Evolutionary conservation across 345 rosid genomes (phyloP).

Genomic region (Fremontodendron californicum): DNA sequence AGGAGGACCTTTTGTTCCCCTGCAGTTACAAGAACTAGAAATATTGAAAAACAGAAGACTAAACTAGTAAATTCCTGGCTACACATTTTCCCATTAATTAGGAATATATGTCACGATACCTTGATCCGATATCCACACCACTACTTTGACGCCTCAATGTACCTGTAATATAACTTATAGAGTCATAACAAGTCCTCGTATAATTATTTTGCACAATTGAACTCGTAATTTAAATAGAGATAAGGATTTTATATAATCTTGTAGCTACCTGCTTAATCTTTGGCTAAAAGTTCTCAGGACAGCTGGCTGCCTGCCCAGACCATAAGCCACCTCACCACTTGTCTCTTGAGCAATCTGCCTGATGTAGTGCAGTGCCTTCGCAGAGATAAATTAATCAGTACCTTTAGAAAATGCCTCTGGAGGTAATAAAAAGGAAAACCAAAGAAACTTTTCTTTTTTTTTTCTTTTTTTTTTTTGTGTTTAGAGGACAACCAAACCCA

Average conservation of each 20-base stretch:
- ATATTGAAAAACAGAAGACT: background rate
- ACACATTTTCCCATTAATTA: background rate
- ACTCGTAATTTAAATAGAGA: no score
- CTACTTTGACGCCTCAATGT: slow-evolving; percentile 67
- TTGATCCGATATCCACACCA: slow-evolving; percentile 55
- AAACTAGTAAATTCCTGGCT: background rate
- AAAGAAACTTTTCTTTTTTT: background rate
- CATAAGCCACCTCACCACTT: no score
- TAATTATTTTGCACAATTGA: no score
- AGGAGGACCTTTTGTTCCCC: slow-evolving; percentile 48
- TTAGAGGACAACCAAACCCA: background rate
- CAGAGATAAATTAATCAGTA: slow-evolving; percentile 21
- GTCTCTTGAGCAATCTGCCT: no score
- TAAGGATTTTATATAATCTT: no score
- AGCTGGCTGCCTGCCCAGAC: no score
- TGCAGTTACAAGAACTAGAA: slow-evolving; percentile 21
- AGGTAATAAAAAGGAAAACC: background rate
- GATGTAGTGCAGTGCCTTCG: slow-evolving; percentile 72
- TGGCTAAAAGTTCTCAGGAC: no score
- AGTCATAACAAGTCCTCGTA: no score
- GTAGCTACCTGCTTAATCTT: no score
- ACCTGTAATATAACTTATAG: slow-evolving; percentile 36
- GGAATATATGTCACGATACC: slow-evolving; percentile 34
- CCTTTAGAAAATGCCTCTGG: background rate
- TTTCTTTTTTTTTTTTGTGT: no score